Evolutionary conservation across 805 yeast species (phyloP).

Genomic region (Candida fluviatilis): DNA sequence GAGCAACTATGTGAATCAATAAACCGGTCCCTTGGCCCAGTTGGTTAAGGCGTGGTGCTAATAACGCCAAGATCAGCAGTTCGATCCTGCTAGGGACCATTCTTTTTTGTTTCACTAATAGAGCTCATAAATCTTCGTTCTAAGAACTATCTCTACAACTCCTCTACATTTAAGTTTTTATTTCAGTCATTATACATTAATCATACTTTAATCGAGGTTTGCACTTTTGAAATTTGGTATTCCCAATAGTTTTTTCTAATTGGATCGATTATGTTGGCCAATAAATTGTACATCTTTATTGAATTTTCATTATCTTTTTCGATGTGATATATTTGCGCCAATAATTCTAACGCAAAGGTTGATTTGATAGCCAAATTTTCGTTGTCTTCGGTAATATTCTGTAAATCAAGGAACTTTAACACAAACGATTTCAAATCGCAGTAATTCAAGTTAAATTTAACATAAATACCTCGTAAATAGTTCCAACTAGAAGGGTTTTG

Average conservation of each 20-base stretch:
- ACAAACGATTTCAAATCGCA: slow-evolving; percentile 45
- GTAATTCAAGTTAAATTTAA: slow-evolving; percentile 20
- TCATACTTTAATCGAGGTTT: not conserved
- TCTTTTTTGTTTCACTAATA: slow-evolving; percentile 4
- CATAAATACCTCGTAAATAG: slow-evolving; percentile 61
- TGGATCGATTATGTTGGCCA: slow-evolving; percentile 55
- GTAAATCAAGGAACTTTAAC: slow-evolving; percentile 30
- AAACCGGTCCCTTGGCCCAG: slow-evolving; percentile 52
- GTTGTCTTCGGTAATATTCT: slow-evolving; percentile 16
- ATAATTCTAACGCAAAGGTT: slow-evolving; percentile 59
- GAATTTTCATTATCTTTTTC: slow-evolving; percentile 32
- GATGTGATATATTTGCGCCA: slow-evolving; percentile 46
- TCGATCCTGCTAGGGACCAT: slow-evolving; percentile 17
- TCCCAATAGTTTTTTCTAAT: slow-evolving; percentile 62
- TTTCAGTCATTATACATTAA: not conserved
- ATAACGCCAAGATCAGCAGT: slow-evolving; percentile 72
- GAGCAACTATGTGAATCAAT: not conserved
- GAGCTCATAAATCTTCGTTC: too few species aligned
- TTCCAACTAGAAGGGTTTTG: slow-evolving; percentile 87
- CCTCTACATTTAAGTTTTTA: too few species aligned
- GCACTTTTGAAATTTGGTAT: slow-evolving; percentile 28
- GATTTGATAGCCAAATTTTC: slow-evolving; percentile 34
- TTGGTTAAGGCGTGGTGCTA: slow-evolving; percentile 54
- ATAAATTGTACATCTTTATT: slow-evolving; percentile 42
- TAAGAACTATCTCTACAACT: too few species aligned